A percentile compares a stretch with the other conserved stretches of the same genome.
Conservation (phyloP, 176 grass and related monocot species). For the Sorghum bicolor region Sorghum_bicolor_NCBIv3 NC_012870.2:61087501-61088000, state of each 20-base stretch:
- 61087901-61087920: slow-evolving; percentile 13
- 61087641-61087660: slow-evolving; percentile 26
- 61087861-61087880: not conserved
- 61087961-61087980: too few species aligned
- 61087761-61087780: not conserved
- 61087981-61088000: slow-evolving; percentile 14
- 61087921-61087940: not conserved
- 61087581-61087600: too few species aligned
- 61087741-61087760: not conserved
- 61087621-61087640: slow-evolving; percentile 27
- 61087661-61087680: slow-evolving; percentile 10
- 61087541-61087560: too few species aligned
- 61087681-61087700: not conserved
- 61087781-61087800: not conserved
- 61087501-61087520: too few species aligned
- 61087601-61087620: not conserved
- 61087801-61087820: not conserved
- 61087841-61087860: not conserved
- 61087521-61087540: too few species aligned
- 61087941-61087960: not conserved
- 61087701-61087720: not conserved
- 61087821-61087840: not conserved
- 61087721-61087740: not conserved
- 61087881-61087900: not conserved
- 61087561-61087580: too few species aligned